A percentile compares a stretch with the other conserved stretches of the same genome.
These are phyloP conservation scores for Fusarium sp. DNA, from an alignment of 2,329 filamentous ascomycete genomes.

Conservation along the genomic window DNA sequence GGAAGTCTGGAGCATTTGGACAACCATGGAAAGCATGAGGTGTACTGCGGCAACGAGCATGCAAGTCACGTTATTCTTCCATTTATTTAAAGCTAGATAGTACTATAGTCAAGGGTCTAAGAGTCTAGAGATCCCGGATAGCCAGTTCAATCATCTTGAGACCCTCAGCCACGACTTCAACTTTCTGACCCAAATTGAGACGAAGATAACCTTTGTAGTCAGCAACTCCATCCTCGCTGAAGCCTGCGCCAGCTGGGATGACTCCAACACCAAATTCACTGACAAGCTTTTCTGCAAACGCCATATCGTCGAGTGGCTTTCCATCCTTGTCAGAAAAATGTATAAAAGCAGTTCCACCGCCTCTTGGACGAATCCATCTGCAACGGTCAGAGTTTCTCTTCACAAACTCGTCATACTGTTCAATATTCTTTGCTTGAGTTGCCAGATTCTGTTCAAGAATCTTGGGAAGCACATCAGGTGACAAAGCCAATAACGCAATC, in stretches of 20 bases:
- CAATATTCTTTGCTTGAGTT: not conserved
- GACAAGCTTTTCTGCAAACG: not conserved
- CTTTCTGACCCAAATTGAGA: not conserved
- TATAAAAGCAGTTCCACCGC: not conserved
- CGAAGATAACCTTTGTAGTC: not conserved
- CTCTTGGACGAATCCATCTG: not conserved
- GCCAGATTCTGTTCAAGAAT: not conserved
- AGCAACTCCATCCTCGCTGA: not conserved
- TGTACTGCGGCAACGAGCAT: not conserved
- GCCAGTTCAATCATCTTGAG: not conserved
- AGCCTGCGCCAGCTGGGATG: not conserved
- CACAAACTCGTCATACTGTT: not conserved
- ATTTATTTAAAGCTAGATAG: not conserved
- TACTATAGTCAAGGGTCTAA: too few relatives aligned
- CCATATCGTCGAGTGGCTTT: not conserved
- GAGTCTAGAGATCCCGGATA: not conserved
- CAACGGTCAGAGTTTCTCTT: not conserved
- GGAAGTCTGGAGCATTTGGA: constrained; percentile 22
- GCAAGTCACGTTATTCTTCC: constrained; percentile 13
- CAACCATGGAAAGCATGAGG: constrained; percentile 7
- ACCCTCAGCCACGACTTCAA: not conserved
- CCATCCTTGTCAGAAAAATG: not conserved
- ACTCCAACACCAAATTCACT: not conserved
- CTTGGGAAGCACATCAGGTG: not conserved
- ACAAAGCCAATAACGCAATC: not conserved